phyloP scores from a whole-genome alignment of 2,329 filamentous ascomycete species.

The Parastagonospora avenae region DNA sequence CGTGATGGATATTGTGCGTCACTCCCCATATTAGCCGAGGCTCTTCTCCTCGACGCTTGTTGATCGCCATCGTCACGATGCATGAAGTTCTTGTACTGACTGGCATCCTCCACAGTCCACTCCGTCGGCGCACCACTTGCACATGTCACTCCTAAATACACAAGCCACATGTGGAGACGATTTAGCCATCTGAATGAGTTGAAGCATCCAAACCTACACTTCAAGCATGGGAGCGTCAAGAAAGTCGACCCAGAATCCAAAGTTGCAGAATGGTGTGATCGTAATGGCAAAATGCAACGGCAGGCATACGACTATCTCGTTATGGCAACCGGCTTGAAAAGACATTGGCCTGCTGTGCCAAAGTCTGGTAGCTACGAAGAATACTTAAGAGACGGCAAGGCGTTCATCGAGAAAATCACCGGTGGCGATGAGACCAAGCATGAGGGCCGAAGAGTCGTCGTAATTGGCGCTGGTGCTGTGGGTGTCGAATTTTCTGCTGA shows the following conservation, averaged over 20 bases:
- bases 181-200: conserved; percentile 71
- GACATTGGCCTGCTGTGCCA: conserved; percentile 75
- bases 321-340: conserved; percentile 70
- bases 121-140: conserved; percentile 77
- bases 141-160: conserved; percentile 66
- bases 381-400: conserved; percentile 66
- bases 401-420: conserved; percentile 60
- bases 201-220: conserved; percentile 64
- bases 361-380: conserved; percentile 65
- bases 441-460: conserved; percentile 60
- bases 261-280: conserved; percentile 61
- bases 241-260: conserved; percentile 65
- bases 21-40: conserved; percentile 24
- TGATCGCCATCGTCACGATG: conserved; percentile 10
- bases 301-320: conserved; percentile 75
- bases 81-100: conserved; percentile 23
- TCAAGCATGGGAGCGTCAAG: conserved; percentile 69
- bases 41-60: conserved; percentile 6
- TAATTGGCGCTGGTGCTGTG: conserved; percentile 80
- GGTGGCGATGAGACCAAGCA: conserved; percentile 32
- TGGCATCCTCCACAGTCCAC: conserved; percentile 61
- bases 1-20: conserved; percentile 79
- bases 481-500: conserved; percentile 84
- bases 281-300: conserved; percentile 53
- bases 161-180: conserved; percentile 71